Percentiles rank a stretch among this genome's conserved stretches.
phyloP scores from a whole-genome alignment of 129 eudicot species.

The Artemisia argyi region DNA sequence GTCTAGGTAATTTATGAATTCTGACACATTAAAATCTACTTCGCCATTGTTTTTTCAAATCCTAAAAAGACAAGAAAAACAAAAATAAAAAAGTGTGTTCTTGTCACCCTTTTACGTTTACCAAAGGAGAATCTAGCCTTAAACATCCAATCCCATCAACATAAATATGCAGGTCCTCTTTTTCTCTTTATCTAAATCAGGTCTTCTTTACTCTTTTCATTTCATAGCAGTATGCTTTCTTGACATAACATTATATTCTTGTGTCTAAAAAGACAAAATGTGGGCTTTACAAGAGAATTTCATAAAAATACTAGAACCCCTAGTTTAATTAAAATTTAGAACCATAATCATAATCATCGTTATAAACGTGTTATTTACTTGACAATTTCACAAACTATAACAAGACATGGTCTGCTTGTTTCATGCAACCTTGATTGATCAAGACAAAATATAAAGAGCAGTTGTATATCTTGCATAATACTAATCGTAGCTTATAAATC shows the following conservation, averaged over 20 bases:
- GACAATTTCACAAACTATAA: background rate
- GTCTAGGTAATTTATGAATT: too few relatives aligned
- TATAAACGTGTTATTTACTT: background rate
- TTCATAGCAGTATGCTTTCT: background rate
- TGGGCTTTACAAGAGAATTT: background rate
- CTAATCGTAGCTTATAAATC: background rate
- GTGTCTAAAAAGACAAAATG: background rate
- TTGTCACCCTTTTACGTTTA: slow-evolving; percentile 14
- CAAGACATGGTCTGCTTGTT: background rate
- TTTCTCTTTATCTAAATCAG: background rate
- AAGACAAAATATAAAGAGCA: background rate
- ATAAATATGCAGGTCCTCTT: background rate
- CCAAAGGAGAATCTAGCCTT: slow-evolving; percentile 23
- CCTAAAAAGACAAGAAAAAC: slow-evolving; percentile 10
- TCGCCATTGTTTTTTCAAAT: background rate
- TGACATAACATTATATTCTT: background rate
- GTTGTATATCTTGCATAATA: background rate
- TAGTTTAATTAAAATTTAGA: too few relatives aligned
- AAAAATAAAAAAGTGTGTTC: background rate
- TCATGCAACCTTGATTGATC: too few relatives aligned
- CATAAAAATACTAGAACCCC: background rate
- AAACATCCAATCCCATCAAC: slow-evolving; percentile 14
- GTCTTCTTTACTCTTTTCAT: background rate
- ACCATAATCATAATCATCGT: too few relatives aligned
- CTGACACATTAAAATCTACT: too few relatives aligned